A percentile compares a stretch with the other conserved stretches of the same genome.
These are phyloP conservation scores for Gossypium stocksii DNA, from an alignment of 345 rosid species.

Conservation along the genomic window DNA sequence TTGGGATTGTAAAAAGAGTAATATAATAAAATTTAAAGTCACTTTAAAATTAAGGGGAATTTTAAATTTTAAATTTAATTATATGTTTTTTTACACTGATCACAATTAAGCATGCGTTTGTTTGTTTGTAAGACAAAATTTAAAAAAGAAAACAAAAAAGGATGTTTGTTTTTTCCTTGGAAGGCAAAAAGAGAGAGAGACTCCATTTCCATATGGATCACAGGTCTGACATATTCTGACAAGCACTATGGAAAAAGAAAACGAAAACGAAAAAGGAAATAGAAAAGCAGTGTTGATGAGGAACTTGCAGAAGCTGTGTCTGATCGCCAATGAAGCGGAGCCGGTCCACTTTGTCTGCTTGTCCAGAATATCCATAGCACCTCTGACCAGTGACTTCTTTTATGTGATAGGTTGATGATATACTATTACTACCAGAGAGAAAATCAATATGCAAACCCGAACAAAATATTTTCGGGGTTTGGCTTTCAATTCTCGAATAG, in stretches of 20 bases:
- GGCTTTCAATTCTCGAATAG: constrained; percentile 7
- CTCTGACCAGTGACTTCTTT: constrained; percentile 12
- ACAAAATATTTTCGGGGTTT: background rate
- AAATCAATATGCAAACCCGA: background rate
- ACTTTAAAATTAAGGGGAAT: too few relatives aligned
- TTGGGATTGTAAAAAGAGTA: too few relatives aligned
- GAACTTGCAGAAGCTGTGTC: constrained; percentile 28
- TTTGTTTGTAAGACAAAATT: background rate
- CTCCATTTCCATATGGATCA: constrained; percentile 28
- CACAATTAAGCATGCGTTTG: constrained; percentile 21
- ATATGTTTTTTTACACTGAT: too few relatives aligned
- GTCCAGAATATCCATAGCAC: constrained; percentile 44
- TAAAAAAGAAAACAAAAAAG: constrained; percentile 4
- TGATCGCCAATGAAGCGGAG: constrained; percentile 25
- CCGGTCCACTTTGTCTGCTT: constrained; percentile 44
- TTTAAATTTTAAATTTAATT: too few relatives aligned
- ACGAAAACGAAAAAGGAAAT: background rate
- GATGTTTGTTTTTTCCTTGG: too few relatives aligned
- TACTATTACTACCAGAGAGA: too few relatives aligned
- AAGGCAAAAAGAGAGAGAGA: constrained; percentile 9
- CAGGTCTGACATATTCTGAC: constrained; percentile 19
- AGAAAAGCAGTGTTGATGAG: constrained; percentile 25
- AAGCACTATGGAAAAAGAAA: background rate
- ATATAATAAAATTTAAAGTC: too few relatives aligned
- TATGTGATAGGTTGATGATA: background rate